phyloP scores from a whole-genome alignment of 805 yeast genomes.

The Kluyveromyces nonfermentans region DNA sequence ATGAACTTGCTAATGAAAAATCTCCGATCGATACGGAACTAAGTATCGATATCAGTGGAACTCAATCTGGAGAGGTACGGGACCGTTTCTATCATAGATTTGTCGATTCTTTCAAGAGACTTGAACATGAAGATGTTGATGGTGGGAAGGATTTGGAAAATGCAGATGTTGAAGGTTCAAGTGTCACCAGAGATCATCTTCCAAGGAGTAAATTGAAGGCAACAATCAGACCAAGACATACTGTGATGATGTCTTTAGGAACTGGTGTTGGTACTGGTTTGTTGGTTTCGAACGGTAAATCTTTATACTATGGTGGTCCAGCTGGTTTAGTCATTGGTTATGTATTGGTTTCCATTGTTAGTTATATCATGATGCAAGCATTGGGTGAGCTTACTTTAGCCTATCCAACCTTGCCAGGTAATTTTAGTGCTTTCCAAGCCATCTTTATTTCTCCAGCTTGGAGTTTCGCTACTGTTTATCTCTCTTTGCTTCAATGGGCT shows the following conservation, averaged over 20 bases:
- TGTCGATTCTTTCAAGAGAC: constrained; percentile 20
- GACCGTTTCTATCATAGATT: constrained; percentile 6
- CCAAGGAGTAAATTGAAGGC: constrained; percentile 2
- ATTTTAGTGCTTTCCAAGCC: constrained; percentile 32
- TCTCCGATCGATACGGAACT: neutral
- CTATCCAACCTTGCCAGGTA: constrained; percentile 36
- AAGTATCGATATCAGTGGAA: neutral
- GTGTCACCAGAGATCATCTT: neutral
- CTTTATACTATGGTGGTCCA: constrained; percentile 36
- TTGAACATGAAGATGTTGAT: constrained; percentile 4
- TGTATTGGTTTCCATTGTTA: constrained; percentile 44
- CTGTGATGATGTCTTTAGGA: constrained; percentile 49
- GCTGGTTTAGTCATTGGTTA: constrained; percentile 44
- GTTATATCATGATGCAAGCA: constrained; percentile 45
- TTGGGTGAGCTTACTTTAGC: constrained; percentile 57
- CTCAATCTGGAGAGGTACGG: neutral
- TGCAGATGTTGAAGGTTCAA: neutral
- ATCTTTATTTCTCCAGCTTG: constrained; percentile 52
- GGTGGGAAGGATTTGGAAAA: neutral
- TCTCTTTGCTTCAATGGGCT: constrained; percentile 54
- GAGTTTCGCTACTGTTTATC: constrained; percentile 69
- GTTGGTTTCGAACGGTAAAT: constrained; percentile 44
- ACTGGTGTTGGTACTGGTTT: constrained; percentile 77
- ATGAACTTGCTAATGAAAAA: neutral
- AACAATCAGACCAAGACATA: constrained; percentile 12